These are phyloP conservation scores for Debaryomycetaceae sp. DNA, from an alignment of 1,139 yeast species.

Conservation along the genomic window DNA sequence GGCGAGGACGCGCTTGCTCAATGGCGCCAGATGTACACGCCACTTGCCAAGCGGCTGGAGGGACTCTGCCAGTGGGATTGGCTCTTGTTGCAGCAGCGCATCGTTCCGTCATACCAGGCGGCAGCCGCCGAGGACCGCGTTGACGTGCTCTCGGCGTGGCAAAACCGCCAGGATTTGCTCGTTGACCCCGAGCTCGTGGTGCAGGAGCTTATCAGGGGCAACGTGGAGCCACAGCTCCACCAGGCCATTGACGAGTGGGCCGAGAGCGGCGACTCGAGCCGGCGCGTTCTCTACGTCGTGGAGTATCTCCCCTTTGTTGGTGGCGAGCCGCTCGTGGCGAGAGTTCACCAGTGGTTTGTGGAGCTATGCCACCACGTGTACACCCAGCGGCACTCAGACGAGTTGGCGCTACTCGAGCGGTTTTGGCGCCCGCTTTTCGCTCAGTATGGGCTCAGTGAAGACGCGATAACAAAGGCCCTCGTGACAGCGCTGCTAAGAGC, in stretches of 20 bases:
- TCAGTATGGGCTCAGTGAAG: conserved; percentile 5
- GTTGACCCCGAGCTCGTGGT: conserved; percentile 2
- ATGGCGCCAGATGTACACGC: background rate
- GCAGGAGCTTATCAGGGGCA: conserved; percentile 9
- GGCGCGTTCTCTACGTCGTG: background rate
- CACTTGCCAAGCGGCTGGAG: background rate
- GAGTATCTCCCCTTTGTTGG: conserved; percentile 4
- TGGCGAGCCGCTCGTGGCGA: background rate
- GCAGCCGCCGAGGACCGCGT: conserved; percentile 1
- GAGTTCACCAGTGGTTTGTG: background rate
- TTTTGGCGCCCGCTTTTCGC: conserved; percentile 7
- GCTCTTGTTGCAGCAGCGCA: conserved; percentile 1
- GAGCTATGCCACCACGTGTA: background rate
- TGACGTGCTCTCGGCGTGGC: conserved; percentile 3
- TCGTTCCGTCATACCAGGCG: conserved; percentile 2
- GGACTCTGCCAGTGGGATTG: conserved; percentile 3
- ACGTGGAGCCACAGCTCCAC: conserved; percentile 16
- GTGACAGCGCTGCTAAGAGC: too few relatives aligned
- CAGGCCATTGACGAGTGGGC: conserved; percentile 13
- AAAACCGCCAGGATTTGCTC: background rate
- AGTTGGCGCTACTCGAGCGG: conserved; percentile 9
- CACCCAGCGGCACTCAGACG: conserved; percentile 1
- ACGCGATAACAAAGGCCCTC: too few relatives aligned
- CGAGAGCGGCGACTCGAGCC: conserved; percentile 9
- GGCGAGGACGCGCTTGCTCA: background rate